Conservation (phyloP, 192 early-diverging fungal genomes). For the Dissophora ornata region DNA sequence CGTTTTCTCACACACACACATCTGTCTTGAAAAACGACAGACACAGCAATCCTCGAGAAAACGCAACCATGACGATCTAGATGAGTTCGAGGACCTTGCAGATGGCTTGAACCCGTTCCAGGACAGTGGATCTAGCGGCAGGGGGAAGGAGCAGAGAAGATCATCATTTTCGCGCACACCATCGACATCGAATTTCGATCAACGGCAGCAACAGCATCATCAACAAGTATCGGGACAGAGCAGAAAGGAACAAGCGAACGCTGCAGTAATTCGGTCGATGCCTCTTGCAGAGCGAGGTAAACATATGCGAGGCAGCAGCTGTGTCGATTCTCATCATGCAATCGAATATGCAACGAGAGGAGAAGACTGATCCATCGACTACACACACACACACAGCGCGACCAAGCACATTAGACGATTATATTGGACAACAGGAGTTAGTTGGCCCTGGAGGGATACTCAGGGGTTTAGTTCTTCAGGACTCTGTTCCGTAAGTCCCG, state of each 20-base stretch:
- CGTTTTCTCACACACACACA: too few relatives aligned
- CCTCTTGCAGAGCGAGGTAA: slow-evolving; percentile 71
- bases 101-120: slow-evolving; percentile 3
- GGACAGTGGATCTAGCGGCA: slow-evolving; percentile 4
- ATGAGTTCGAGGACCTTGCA: slow-evolving; percentile 17
- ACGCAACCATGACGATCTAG: slow-evolving; percentile 28
- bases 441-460: slow-evolving; percentile 75
- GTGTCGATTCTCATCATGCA: too few relatives aligned
- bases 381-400: slow-evolving; percentile 28
- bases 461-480: slow-evolving; percentile 70
- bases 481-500: slow-evolving; percentile 69
- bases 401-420: slow-evolving; percentile 68
- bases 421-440: slow-evolving; percentile 79
- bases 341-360: background rate
- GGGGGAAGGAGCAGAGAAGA: slow-evolving; percentile 2
- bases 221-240: too few relatives aligned
- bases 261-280: slow-evolving; percentile 49
- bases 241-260: slow-evolving; percentile 45
- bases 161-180: too few relatives aligned
- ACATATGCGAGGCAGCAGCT: too few relatives aligned
- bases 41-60: slow-evolving; percentile 11
- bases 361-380: background rate
- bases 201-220: background rate
- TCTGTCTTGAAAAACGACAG: too few relatives aligned
- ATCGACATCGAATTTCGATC: background rate